These are phyloP conservation scores for Samsoniella hepiali DNA, from an alignment of 2,329 filamentous ascomycete species.

Conservation along the genomic window DNA sequence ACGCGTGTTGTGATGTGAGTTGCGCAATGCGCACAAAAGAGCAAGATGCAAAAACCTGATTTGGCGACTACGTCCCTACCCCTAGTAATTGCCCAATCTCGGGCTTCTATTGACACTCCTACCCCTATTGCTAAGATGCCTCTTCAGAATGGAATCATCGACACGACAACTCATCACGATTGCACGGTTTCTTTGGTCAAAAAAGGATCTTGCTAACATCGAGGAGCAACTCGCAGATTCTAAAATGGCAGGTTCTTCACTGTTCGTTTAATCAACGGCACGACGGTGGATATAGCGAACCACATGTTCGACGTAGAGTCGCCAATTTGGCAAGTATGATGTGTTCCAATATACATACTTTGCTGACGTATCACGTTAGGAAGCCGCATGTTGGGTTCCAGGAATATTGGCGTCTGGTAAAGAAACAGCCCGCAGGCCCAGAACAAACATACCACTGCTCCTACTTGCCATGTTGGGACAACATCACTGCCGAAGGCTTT, in stretches of 20 bases:
- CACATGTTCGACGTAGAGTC: conserved; percentile 6
- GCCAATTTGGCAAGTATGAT: conserved; percentile 1
- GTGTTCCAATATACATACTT: no score
- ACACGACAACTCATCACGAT: neutral
- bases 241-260: neutral
- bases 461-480: conserved; percentile 6
- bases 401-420: conserved; percentile 16
- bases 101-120: no score
- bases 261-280: neutral
- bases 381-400: conserved; percentile 11
- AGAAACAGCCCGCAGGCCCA: neutral
- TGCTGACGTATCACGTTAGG: neutral
- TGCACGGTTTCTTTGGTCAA: conserved; percentile 16
- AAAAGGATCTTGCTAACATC: neutral
- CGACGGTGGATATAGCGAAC: neutral
- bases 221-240: neutral
- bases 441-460: conserved; percentile 7
- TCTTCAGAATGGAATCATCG: no score
- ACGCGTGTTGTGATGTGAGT: neutral
- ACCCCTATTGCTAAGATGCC: no score
- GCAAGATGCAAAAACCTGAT: no score
- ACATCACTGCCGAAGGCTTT: neutral
- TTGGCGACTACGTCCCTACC: no score
- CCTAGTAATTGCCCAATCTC: neutral
- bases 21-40: no score